A percentile compares a stretch with the other conserved stretches of the same genome.
Conservation (phyloP, 2,329 filamentous ascomycete genomes). For the Pseudogymnoascus sp. region DNA sequence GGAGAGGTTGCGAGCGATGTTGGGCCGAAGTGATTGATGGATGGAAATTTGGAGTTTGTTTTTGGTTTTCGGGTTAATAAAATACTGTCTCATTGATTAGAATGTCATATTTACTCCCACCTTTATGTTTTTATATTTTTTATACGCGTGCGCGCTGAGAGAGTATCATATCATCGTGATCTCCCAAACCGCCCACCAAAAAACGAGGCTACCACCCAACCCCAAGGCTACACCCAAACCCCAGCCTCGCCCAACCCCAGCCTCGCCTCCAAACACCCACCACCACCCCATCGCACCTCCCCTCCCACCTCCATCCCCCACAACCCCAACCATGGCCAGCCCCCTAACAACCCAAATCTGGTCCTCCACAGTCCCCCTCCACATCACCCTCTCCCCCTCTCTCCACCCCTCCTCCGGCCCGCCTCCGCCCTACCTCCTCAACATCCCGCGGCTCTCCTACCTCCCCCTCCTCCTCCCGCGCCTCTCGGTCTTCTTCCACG, state of each 20-base stretch:
- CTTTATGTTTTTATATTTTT: background rate
- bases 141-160: background rate
- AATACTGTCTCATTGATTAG: background rate
- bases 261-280: background rate
- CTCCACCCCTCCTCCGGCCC: slow-evolving; percentile 21
- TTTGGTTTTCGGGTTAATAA: background rate
- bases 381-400: slow-evolving; percentile 17
- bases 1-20: background rate
- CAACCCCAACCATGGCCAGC: slow-evolving; percentile 1
- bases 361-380: slow-evolving; percentile 26
- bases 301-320: background rate
- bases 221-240: background rate
- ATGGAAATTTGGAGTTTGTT: background rate
- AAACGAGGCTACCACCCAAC: background rate
- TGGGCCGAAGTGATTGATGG: background rate
- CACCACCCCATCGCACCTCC: background rate
- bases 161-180: background rate
- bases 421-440: slow-evolving; percentile 36
- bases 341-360: slow-evolving; percentile 21
- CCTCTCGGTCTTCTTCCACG: slow-evolving; percentile 55
- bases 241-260: background rate
- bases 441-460: slow-evolving; percentile 58
- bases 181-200: background rate
- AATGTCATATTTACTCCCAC: background rate
- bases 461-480: slow-evolving; percentile 55